Conservation (phyloP, 2,329 filamentous ascomycete genomes). For the Ophioceras dolichostomum region DNA sequence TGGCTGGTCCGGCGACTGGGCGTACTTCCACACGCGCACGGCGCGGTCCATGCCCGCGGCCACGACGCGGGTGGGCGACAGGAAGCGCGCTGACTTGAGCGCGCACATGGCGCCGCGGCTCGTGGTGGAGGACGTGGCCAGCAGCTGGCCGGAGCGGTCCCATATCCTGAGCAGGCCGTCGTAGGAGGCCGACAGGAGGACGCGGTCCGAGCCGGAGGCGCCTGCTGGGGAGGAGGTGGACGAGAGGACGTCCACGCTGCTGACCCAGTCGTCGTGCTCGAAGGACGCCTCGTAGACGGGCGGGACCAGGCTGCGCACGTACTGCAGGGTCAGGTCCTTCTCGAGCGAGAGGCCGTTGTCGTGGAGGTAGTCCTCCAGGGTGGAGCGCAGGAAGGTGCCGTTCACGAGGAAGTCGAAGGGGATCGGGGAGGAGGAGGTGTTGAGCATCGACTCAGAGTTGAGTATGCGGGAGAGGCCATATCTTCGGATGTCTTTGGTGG, state of each 20-base stretch:
- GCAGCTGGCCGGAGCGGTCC: slow-evolving; percentile 76
- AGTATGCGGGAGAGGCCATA: slow-evolving; percentile 60
- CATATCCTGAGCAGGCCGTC: slow-evolving; percentile 83
- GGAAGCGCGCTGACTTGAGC: slow-evolving; percentile 72
- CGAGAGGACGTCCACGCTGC: slow-evolving; percentile 72
- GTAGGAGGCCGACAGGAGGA: slow-evolving; percentile 89
- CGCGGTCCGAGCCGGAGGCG: slow-evolving; percentile 50
- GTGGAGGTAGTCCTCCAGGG: slow-evolving; percentile 81
- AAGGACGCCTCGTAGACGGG: slow-evolving; percentile 85
- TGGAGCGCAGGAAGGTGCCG: slow-evolving; percentile 79
- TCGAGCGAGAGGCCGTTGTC: slow-evolving; percentile 81
- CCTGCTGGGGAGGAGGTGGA: slow-evolving; percentile 45
- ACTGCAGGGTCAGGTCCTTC: slow-evolving; percentile 78
- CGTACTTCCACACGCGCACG: slow-evolving; percentile 82
- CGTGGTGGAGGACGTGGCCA: slow-evolving; percentile 60
- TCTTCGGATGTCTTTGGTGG: slow-evolving; percentile 46
- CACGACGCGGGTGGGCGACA: slow-evolving; percentile 66
- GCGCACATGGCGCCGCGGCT: slow-evolving; percentile 65
- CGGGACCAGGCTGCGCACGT: slow-evolving; percentile 82
- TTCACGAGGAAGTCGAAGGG: slow-evolving; percentile 95
- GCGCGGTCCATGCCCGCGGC: slow-evolving; percentile 78
- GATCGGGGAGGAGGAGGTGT: slow-evolving; percentile 52
- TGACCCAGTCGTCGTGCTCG: slow-evolving; percentile 96
- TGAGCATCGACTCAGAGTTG: slow-evolving; percentile 61
- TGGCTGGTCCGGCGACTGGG: slow-evolving; percentile 50